Base-by-base conservation (phyloP, 345 rosid genomes). In the Rhodomyrtus tomentosa region DNA sequence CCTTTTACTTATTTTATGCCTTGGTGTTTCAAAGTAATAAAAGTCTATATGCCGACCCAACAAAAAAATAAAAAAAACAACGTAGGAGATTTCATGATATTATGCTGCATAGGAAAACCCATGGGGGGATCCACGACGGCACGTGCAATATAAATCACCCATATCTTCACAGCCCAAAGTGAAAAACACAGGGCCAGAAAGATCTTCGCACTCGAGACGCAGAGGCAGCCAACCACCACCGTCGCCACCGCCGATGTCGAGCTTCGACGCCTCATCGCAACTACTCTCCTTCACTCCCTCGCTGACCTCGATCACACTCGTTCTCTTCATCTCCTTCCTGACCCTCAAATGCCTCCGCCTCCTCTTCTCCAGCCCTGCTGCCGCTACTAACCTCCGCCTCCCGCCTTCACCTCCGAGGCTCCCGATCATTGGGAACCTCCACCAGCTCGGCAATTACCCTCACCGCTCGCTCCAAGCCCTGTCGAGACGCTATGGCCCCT, bases 391-490 rank as follows among this genome's bases (percentile, higher is more conserved):
- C 55, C 81, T 54, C 10, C 32, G n/a, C 18, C 91, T 91, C 22
- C 55, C 42, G 42, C 92, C 95, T 2, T 93, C 95, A 13, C 96
- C 95, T 18, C 82, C 86, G 38, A 84, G 86, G 81, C 92, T 93
- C 50, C 94, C 94, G 7, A 13, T 93, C 54, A 62, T 93, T 5
- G 98, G 98, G 74, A 93, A 93, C 90, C 90, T 95, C 83, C 93
- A 90, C 80, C 93, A 90, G 55, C 83, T 93, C 4, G 93, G 95
- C 15, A 29, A 5, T 53, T 15, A 85, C 80, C 90, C 93, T n/a
- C 96, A 93, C 85, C 89, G 89, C 53, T 86, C 93, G 18, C 90
- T 93, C 6, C 72, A 53, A 38, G 25, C 84, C 55, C 74, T 95
- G 13, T 86, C 95, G 58, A 85, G 87, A 55, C 87, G 55, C 51